Percentiles rank a stretch among this genome's conserved stretches.
These are phyloP conservation scores for Fusarium nematophilum DNA, from an alignment of 2,329 filamentous ascomycete genomes.

Conservation along the genomic window DNA sequence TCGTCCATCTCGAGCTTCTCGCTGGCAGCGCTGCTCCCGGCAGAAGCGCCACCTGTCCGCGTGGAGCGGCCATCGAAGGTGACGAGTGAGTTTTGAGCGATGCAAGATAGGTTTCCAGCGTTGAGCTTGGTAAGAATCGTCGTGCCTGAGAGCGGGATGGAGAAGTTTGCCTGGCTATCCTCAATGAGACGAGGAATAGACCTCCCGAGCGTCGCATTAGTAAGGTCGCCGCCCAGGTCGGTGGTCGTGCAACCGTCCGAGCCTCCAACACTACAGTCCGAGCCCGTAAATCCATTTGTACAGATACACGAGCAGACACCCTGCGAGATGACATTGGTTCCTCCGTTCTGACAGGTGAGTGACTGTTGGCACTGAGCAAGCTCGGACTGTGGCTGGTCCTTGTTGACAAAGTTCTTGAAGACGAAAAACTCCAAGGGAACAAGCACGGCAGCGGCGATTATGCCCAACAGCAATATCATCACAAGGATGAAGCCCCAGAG, in stretches of 20 bases:
- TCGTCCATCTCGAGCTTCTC: slow-evolving; percentile 25
- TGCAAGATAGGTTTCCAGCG: slow-evolving; percentile 79
- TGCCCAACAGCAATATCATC: slow-evolving; percentile 72
- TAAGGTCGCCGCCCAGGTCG: slow-evolving; percentile 54
- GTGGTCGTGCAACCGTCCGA: slow-evolving; percentile 66
- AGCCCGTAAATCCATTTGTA: slow-evolving; percentile 82
- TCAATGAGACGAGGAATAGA: slow-evolving; percentile 80
- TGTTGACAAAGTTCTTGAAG: slow-evolving; percentile 60
- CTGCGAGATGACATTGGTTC: slow-evolving; percentile 76
- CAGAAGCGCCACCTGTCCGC: slow-evolving; percentile 47
- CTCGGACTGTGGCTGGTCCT: slow-evolving; percentile 51
- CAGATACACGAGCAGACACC: slow-evolving; percentile 87
- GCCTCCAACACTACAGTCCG: slow-evolving; percentile 61
- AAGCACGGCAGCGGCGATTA: slow-evolving; percentile 84
- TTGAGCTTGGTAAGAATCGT: slow-evolving; percentile 82
- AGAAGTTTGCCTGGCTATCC: slow-evolving; percentile 74
- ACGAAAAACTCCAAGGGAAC: slow-evolving; percentile 77
- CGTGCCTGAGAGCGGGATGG: slow-evolving; percentile 77
- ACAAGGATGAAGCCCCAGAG: slow-evolving; percentile 79
- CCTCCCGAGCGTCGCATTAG: slow-evolving; percentile 83
- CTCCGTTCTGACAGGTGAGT: slow-evolving; percentile 81
- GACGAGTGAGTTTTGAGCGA: slow-evolving; percentile 86
- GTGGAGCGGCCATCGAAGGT: slow-evolving; percentile 75
- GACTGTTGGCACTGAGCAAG: slow-evolving; percentile 68
- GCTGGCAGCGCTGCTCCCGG: slow-evolving; percentile 41